phyloP scores from a whole-genome alignment of 2,329 filamentous ascomycete species.

The Blumeria hordei region DNA sequence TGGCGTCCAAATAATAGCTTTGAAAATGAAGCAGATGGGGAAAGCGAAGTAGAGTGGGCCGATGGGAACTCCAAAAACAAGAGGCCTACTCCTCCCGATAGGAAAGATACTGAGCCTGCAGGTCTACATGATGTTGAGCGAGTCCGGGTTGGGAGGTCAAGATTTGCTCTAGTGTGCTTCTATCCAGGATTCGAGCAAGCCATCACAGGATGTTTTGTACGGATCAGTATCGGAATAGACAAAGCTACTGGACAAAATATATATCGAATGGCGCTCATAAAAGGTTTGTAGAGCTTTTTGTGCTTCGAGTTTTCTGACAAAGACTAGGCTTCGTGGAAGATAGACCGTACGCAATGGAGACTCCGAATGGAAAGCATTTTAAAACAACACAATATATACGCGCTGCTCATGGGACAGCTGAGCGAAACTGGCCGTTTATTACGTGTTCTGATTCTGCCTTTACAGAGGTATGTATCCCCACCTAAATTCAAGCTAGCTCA shows the following conservation, averaged over 20 bases:
- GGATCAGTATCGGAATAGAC: slow-evolving; percentile 62
- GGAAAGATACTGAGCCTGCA: slow-evolving; percentile 35
- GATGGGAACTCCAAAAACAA: slow-evolving; percentile 25
- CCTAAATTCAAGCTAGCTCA: background rate
- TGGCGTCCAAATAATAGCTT: slow-evolving; percentile 25
- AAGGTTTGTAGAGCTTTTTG: slow-evolving; percentile 28
- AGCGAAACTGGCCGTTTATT: slow-evolving; percentile 74
- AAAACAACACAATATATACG: slow-evolving; percentile 69
- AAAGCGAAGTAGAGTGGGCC: slow-evolving; percentile 63
- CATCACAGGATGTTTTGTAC: slow-evolving; percentile 63
- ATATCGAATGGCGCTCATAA: slow-evolving; percentile 77
- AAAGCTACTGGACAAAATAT: slow-evolving; percentile 45
- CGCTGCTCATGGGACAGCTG: slow-evolving; percentile 58
- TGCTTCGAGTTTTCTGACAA: slow-evolving; percentile 10
- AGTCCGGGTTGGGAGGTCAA: slow-evolving; percentile 58
- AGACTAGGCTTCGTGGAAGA: slow-evolving; percentile 47
- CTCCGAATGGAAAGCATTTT: slow-evolving; percentile 47
- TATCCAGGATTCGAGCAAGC: slow-evolving; percentile 70
- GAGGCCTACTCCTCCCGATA: slow-evolving; percentile 20
- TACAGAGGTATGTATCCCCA: slow-evolving; percentile 39
- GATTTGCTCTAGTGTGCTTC: slow-evolving; percentile 81
- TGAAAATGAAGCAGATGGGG: slow-evolving; percentile 39
- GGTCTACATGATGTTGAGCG: slow-evolving; percentile 65
- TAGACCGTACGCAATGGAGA: slow-evolving; percentile 62
- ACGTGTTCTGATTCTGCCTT: slow-evolving; percentile 68